Evolutionary conservation across 2,329 filamentous ascomycete species (phyloP).

Genomic region (Niveomyces coronatus): DNA sequence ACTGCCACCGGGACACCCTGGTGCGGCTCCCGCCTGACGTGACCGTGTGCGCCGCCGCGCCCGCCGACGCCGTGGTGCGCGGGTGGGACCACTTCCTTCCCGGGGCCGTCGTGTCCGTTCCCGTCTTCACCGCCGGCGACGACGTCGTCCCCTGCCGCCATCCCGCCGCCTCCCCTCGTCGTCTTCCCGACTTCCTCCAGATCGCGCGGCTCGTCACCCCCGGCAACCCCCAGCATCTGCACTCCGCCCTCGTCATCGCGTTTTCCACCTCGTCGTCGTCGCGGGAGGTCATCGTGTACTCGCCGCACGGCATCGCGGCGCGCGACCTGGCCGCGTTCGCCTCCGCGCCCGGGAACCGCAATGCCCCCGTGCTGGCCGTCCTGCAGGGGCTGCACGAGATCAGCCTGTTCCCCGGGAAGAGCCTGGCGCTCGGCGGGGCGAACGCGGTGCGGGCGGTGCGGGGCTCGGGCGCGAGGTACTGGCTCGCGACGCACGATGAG

Average conservation of each 20-base stretch:
- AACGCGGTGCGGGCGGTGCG: conserved; percentile 49
- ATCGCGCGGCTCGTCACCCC: conserved; percentile 45
- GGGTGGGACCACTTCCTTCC: conserved; percentile 49
- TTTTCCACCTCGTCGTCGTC: conserved; percentile 24
- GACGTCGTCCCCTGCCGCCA: conserved; percentile 13
- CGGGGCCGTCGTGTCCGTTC: conserved; percentile 38
- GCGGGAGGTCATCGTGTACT: conserved; percentile 51
- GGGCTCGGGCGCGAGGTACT: conserved; percentile 45
- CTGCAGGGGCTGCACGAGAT: conserved; percentile 57
- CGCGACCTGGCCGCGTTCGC: conserved; percentile 22
- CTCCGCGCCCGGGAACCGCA: conserved; percentile 32
- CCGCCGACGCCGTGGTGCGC: conserved; percentile 45
- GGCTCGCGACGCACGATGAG: conserved; percentile 57
- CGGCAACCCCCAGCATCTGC: conserved; percentile 48
- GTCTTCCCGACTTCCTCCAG: too few relatives aligned
- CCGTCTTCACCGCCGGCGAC: conserved; percentile 28
- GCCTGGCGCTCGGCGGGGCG: conserved; percentile 53
- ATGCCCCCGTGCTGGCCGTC: conserved; percentile 42
- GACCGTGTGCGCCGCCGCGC: conserved; percentile 49
- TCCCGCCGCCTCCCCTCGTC: conserved; percentile 41
- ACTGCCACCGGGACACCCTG: conserved; percentile 53
- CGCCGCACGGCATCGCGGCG: conserved; percentile 50
- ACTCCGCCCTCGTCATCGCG: conserved; percentile 49
- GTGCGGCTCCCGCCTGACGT: conserved; percentile 40
- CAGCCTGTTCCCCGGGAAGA: conserved; percentile 35